A percentile compares a stretch with the other conserved stretches of the same genome.
phyloP scores from a whole-genome alignment of 2,329 filamentous ascomycete species.

The Epichloe typhina region DNA sequence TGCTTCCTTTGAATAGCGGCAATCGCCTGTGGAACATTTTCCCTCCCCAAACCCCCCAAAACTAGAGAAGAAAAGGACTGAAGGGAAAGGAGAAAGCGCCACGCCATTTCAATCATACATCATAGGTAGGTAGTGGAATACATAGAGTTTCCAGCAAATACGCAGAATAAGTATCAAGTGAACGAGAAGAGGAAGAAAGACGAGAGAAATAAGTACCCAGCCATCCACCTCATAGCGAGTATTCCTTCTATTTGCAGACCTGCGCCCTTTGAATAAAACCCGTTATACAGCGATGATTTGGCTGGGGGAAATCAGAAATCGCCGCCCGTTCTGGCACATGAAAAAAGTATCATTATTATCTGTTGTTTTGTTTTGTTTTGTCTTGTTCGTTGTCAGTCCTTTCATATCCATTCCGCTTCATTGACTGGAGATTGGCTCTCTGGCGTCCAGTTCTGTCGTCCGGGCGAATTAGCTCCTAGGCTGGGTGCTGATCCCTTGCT shows the following conservation, averaged over 20 bases:
- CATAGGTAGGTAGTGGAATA: neutral
- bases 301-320: too few species aligned
- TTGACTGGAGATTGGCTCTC: slow-evolving; percentile 2
- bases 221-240: too few species aligned
- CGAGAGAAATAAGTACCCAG: too few species aligned
- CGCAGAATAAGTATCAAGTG: too few species aligned
- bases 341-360: neutral
- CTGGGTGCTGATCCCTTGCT: neutral
- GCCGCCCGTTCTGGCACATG: neutral
- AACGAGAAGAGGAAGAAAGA: too few species aligned
- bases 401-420: slow-evolving; percentile 10
- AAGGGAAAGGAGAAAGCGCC: neutral
- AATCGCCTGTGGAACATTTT: too few species aligned
- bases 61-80: neutral
- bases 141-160: too few species aligned
- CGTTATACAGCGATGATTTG: too few species aligned
- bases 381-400: neutral
- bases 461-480: neutral
- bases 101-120: neutral
- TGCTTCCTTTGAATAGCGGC: too few species aligned
- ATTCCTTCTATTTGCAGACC: too few species aligned
- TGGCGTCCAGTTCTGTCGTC: neutral
- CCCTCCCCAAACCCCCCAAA: too few species aligned
- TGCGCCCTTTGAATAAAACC: too few species aligned
- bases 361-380: neutral